Evolutionary conservation across 495 filamentous ascomycete species (phyloP).

Genomic region (Hypoxylon subgilvum): DNA sequence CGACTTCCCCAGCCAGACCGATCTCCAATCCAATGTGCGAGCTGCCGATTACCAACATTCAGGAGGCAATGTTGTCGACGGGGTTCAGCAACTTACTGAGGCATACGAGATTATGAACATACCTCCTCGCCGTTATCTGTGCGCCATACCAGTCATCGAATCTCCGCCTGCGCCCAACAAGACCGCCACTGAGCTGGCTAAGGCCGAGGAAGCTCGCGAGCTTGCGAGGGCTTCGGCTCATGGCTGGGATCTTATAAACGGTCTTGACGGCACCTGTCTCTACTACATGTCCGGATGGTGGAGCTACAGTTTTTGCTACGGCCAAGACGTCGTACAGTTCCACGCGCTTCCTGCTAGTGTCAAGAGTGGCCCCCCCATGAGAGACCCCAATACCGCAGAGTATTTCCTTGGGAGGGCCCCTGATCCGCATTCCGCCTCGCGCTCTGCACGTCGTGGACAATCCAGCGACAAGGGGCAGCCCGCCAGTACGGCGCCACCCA

Average conservation of each 20-base stretch:
- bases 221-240: constrained; percentile 80
- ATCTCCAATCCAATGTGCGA: constrained; percentile 44
- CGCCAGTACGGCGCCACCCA: constrained; percentile 50
- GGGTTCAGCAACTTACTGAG: constrained; percentile 43
- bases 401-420: constrained; percentile 73
- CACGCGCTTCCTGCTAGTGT: constrained; percentile 75
- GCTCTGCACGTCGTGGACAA: constrained; percentile 42
- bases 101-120: constrained; percentile 78
- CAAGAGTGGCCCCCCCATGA: constrained; percentile 68
- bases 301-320: constrained; percentile 96
- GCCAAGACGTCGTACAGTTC: constrained; percentile 85
- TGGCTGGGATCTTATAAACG: constrained; percentile 88
- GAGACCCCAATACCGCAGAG: constrained; percentile 76
- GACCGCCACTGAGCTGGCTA: constrained; percentile 66
- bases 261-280: constrained; percentile 84
- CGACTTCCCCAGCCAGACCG: constrained; percentile 43
- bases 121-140: constrained; percentile 75
- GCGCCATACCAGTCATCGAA: constrained; percentile 77
- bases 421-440: constrained; percentile 31
- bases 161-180: constrained; percentile 59
- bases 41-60: constrained; percentile 38
- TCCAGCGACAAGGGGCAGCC: constrained; percentile 38
- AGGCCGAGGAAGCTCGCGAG: constrained; percentile 82
- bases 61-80: constrained; percentile 17
- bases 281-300: constrained; percentile 95